phyloP scores from a whole-genome alignment of 1,284 basidiomycete species.

The Sporisorium exsertum region DNA sequence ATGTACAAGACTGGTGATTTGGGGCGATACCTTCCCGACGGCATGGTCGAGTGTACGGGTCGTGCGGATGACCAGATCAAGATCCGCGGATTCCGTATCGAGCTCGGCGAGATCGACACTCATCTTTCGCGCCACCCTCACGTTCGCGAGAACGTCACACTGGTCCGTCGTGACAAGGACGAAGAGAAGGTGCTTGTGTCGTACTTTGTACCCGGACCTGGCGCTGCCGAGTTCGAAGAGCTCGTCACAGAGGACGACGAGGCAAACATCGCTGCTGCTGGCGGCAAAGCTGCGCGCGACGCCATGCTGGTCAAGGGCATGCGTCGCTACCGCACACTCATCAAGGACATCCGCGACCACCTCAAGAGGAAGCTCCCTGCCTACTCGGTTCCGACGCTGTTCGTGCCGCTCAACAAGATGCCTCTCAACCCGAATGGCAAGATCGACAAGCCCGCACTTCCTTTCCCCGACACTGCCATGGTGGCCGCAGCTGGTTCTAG shows the following conservation, averaged over 20 bases:
- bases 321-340: constrained; percentile 76
- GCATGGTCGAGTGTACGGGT: constrained; percentile 95
- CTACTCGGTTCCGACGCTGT: constrained; percentile 67
- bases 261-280: constrained; percentile 67
- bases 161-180: constrained; percentile 97
- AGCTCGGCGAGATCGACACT: constrained; percentile 98
- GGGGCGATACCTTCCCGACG: constrained; percentile 91
- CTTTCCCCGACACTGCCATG: constrained; percentile 96
- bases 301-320: constrained; percentile 63
- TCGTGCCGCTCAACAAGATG: constrained; percentile 93
- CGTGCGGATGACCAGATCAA: constrained; percentile 99
- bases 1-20: constrained; percentile 99
- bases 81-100: constrained; percentile 98
- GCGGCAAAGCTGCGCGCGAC: constrained; percentile 41
- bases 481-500: constrained; percentile 65
- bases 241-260: constrained; percentile 71
- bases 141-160: constrained; percentile 94
- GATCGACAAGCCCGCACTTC: constrained; percentile 97
- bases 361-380: constrained; percentile 96
- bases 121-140: constrained; percentile 93
- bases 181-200: constrained; percentile 99
- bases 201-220: constrained; percentile 94
- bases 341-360: constrained; percentile 89
- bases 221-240: constrained; percentile 77
- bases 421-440: constrained; percentile 99